Percentiles rank a stretch among this genome's conserved stretches.
Conservation (phyloP, 139 green algal genomes). For the Coelastrella sp. region DNA sequence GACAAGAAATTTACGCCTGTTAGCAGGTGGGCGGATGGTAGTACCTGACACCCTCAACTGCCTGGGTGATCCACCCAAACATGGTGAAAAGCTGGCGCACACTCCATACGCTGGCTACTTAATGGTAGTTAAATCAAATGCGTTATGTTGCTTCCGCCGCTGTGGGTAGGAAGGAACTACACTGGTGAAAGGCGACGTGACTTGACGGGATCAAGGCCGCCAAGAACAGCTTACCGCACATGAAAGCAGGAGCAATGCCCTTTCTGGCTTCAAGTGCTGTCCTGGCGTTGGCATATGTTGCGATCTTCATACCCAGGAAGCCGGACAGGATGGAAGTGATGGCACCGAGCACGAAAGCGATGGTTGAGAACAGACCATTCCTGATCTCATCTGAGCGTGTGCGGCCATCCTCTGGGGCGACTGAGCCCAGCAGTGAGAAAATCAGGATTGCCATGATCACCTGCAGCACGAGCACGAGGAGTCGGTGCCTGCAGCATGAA, state of each 20-base stretch:
- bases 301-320: slow-evolving; percentile 98
- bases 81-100: no score
- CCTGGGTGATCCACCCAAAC: no score
- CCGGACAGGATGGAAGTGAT: slow-evolving; percentile 93
- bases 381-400: slow-evolving; percentile 68
- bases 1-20: no score
- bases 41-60: no score
- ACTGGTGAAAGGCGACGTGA: background rate
- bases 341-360: slow-evolving; percentile 94
- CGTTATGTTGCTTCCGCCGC: no score
- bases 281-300: slow-evolving; percentile 96
- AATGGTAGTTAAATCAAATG: no score
- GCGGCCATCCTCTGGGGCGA: slow-evolving; percentile 75
- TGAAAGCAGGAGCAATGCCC: slow-evolving; percentile 95
- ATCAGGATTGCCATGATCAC: slow-evolving; percentile 92
- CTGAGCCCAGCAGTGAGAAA: slow-evolving; percentile 91
- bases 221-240: slow-evolving; percentile 70
- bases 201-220: slow-evolving; percentile 5
- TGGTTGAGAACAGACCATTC: slow-evolving; percentile 93
- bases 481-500: background rate
- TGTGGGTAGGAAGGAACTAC: no score
- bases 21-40: no score
- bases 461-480: slow-evolving; percentile 48
- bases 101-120: no score
- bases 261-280: slow-evolving; percentile 95